A percentile compares a stretch with the other conserved stretches of the same genome.
These are phyloP conservation scores for Bertia moriformis DNA, from an alignment of 2,329 filamentous ascomycete genomes.

Conservation along the genomic window DNA sequence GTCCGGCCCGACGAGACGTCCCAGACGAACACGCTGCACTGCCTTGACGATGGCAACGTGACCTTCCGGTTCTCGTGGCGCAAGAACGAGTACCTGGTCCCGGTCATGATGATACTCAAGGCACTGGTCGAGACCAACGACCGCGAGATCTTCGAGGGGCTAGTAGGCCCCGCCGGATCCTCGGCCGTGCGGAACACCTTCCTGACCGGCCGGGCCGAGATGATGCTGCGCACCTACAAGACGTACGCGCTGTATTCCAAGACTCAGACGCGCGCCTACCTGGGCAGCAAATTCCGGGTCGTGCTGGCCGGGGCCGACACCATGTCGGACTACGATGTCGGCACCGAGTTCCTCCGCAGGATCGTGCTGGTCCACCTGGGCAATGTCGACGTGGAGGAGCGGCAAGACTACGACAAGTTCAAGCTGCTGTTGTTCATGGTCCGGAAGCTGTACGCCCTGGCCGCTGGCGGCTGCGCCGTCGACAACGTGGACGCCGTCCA, in stretches of 20 bases:
- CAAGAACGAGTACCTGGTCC: conserved; percentile 92
- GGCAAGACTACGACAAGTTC: conserved; percentile 84
- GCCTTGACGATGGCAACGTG: conserved; percentile 86
- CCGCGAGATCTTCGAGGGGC: conserved; percentile 84
- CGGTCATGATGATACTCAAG: conserved; percentile 92
- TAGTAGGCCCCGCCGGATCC: conserved; percentile 65
- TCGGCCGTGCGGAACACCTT: conserved; percentile 77
- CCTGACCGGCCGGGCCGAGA: conserved; percentile 83
- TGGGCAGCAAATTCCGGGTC: conserved; percentile 81
- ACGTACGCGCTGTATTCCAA: conserved; percentile 72
- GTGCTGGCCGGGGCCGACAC: conserved; percentile 74
- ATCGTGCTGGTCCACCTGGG: conserved; percentile 87
- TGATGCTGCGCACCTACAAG: conserved; percentile 86
- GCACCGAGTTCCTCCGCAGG: conserved; percentile 77
- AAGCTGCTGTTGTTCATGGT: conserved; percentile 90
- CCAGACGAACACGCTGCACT: conserved; percentile 92
- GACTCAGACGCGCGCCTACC: conserved; percentile 67
- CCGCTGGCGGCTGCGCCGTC: conserved; percentile 78
- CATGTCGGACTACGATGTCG: conserved; percentile 75
- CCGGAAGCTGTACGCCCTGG: conserved; percentile 82
- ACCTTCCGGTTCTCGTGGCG: conserved; percentile 96
- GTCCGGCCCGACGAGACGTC: conserved; percentile 95
- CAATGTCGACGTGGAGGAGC: conserved; percentile 66
- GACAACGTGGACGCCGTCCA: conserved; percentile 96
- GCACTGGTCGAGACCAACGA: conserved; percentile 95